phyloP scores from a whole-genome alignment of 164 flowering plant species.

The Stephania cephalantha region DNA sequence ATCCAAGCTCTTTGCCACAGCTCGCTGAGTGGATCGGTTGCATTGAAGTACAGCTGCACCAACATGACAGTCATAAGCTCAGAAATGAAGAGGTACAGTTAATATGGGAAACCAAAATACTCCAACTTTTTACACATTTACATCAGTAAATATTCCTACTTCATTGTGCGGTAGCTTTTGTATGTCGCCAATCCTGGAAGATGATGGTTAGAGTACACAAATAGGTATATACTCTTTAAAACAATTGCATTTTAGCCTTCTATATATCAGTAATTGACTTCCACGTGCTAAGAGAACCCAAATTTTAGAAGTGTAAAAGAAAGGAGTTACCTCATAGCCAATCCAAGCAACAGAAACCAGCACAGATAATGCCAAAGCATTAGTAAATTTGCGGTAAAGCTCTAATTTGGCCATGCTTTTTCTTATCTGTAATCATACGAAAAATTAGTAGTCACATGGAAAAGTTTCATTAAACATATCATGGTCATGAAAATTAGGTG shows the following conservation, averaged over 20 bases:
- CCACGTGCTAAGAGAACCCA: not conserved
- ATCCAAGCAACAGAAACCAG: slow-evolving; percentile 89
- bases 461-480: not conserved
- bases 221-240: not conserved
- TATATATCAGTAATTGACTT: not conserved
- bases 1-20: slow-evolving; percentile 80
- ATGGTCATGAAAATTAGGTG: not conserved
- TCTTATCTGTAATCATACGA: slow-evolving; percentile 36
- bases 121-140: not conserved
- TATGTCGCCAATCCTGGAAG: not conserved
- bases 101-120: not conserved
- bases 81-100: not conserved
- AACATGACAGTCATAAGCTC: slow-evolving; percentile 12
- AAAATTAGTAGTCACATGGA: slow-evolving; percentile 4
- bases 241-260: not conserved
- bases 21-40: slow-evolving; percentile 70
- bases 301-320: slow-evolving; percentile 4
- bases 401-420: slow-evolving; percentile 77
- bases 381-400: slow-evolving; percentile 83
- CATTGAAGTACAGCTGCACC: slow-evolving; percentile 75
- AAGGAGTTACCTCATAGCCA: slow-evolving; percentile 72
- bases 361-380: slow-evolving; percentile 73
- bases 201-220: not conserved
- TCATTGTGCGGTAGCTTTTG: not conserved
- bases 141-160: not conserved